Evolutionary conservation across 2,329 filamentous ascomycete species (phyloP).

Genomic region (Ilyonectria robusta): DNA sequence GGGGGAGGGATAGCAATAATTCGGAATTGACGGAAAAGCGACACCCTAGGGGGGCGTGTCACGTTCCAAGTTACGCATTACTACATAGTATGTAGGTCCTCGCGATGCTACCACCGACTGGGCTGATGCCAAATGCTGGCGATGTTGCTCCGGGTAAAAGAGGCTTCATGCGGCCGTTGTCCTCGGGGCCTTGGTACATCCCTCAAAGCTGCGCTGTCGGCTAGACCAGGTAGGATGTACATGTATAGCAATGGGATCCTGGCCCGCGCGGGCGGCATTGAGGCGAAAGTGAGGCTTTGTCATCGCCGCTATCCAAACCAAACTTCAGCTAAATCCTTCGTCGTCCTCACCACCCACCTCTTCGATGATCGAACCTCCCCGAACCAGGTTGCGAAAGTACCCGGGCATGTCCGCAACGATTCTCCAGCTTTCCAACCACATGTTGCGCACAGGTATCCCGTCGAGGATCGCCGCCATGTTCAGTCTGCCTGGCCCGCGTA

Average conservation of each 20-base stretch:
- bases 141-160: slow-evolving; percentile 31
- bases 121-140: slow-evolving; percentile 4
- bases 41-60: slow-evolving; percentile 14
- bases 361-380: background rate
- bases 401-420: background rate
- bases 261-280: background rate
- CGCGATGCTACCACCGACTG: background rate
- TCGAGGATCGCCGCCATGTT: background rate
- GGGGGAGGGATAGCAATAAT: slow-evolving; percentile 13
- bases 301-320: background rate
- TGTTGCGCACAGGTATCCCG: background rate
- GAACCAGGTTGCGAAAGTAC: background rate
- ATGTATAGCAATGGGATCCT: background rate
- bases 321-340: background rate
- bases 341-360: background rate
- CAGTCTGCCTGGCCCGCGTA: background rate
- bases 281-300: background rate
- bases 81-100: no score
- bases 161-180: slow-evolving; percentile 35
- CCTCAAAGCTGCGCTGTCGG: background rate
- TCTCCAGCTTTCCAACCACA: background rate
- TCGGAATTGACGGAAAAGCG: slow-evolving; percentile 31
- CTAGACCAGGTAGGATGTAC: background rate
- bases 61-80: background rate
- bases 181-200: background rate